phyloP scores from a whole-genome alignment of 192 early-diverging fungal genomes.

The Gamsiella multidivaricata region DNA sequence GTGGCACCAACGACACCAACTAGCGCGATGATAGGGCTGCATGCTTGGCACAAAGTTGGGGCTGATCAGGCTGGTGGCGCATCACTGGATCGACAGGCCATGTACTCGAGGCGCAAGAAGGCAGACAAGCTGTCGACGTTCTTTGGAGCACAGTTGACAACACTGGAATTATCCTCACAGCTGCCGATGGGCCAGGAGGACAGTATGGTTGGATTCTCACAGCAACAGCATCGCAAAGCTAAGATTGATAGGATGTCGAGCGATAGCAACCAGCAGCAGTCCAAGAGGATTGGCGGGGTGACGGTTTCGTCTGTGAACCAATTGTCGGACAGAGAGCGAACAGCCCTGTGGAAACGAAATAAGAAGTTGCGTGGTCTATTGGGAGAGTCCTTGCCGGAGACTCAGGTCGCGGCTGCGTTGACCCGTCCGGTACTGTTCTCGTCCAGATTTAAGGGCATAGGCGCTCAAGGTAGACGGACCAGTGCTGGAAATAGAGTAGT shows the following conservation, averaged over 20 bases:
- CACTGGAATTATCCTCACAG: constrained; percentile 32
- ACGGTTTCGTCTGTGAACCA: constrained; percentile 34
- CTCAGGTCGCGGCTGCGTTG: constrained; percentile 36
- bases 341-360: constrained; percentile 50
- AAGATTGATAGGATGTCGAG: constrained; percentile 5
- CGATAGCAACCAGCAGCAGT: constrained; percentile 1
- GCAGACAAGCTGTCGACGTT: constrained; percentile 51
- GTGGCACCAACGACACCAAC: constrained; percentile 28
- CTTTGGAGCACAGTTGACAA: constrained; percentile 38
- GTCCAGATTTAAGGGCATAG: not conserved
- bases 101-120: constrained; percentile 37
- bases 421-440: constrained; percentile 31
- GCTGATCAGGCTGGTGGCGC: not conserved
- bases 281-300: not conserved
- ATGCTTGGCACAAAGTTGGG: not conserved
- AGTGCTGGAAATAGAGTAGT: not conserved
- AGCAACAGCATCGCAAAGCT: not conserved
- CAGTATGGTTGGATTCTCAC: not conserved
- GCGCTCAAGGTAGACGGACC: not conserved
- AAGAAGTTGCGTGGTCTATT: constrained; percentile 52
- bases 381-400: constrained; percentile 51
- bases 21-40: not conserved
- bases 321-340: constrained; percentile 39
- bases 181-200: constrained; percentile 25
- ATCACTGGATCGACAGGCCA: constrained; percentile 21